These are phyloP conservation scores for Aspergillus affinis DNA, from an alignment of 495 filamentous ascomycete species.

Conservation along the genomic window DNA sequence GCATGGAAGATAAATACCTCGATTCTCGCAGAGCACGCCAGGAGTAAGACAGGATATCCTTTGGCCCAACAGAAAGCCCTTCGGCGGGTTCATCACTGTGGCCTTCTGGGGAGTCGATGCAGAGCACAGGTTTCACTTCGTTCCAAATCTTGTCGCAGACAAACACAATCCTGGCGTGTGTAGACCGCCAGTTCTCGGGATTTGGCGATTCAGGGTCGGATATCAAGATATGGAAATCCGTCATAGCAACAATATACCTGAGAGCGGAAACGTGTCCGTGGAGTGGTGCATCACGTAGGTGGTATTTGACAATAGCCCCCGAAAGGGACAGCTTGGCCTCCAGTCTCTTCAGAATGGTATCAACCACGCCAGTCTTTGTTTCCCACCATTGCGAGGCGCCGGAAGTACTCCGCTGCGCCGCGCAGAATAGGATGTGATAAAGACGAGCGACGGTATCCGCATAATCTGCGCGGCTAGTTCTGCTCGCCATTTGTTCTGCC, in stretches of 20 bases:
- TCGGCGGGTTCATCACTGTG: slow-evolving; percentile 73
- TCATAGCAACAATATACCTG: slow-evolving; percentile 48
- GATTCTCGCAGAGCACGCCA: slow-evolving; percentile 92
- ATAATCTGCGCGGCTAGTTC: slow-evolving; percentile 79
- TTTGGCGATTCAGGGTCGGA: slow-evolving; percentile 17
- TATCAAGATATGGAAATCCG: slow-evolving; percentile 37
- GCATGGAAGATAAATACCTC: slow-evolving; percentile 51
- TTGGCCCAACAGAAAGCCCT: slow-evolving; percentile 66
- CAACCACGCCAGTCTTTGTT: slow-evolving; percentile 43
- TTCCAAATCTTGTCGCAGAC: slow-evolving; percentile 69
- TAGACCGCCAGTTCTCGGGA: slow-evolving; percentile 30
- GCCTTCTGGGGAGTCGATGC: slow-evolving; percentile 89
- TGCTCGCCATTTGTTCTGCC: slow-evolving; percentile 54
- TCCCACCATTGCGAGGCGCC: slow-evolving; percentile 31
- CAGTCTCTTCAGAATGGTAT: slow-evolving; percentile 46
- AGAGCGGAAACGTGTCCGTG: slow-evolving; percentile 70
- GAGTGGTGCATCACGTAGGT: slow-evolving; percentile 63
- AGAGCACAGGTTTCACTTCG: slow-evolving; percentile 71
- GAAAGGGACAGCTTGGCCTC: slow-evolving; percentile 57
- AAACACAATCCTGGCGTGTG: slow-evolving; percentile 57
- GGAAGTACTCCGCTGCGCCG: slow-evolving; percentile 21
- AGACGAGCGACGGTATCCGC: slow-evolving; percentile 78
- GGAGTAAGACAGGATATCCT: slow-evolving; percentile 87
- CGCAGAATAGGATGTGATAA: slow-evolving; percentile 51
- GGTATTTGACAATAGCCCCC: slow-evolving; percentile 56